Base-by-base conservation (phyloP, 1,284 basidiomycete genomes). In the Puccinia horiana region DNA sequence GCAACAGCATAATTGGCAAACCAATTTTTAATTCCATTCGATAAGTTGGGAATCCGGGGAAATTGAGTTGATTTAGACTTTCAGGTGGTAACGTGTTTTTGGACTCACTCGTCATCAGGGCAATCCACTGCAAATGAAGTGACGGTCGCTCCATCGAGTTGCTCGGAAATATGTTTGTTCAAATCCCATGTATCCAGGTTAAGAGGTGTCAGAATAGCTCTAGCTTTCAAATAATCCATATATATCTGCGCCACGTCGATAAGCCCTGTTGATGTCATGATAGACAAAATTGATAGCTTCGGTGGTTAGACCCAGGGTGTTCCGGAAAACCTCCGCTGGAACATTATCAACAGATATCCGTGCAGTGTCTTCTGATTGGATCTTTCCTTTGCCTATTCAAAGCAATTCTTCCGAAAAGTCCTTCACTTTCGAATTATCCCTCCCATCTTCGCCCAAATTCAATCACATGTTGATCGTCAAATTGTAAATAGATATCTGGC, bases 1-100 rank as follows among this genome's bases (percentile, higher is more conserved):
- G 84, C 0, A 89, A 83, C 0, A 88, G 82, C 23, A 88, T 88
- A 0, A 89, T 26, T 5, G 88, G 87, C 67, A 85, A 83, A 5
- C 85, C 87, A 8, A 84, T 14, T 20, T 67, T 63, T 0, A 81
- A n/a, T 1, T 44, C 0, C 0, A 76, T 9, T 3, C 5, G 9
- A n/a, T 77, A 42, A 1, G 1, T 6, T 0, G 76, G 76, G 61
- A 77, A 77, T 5, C 76, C 61, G 8, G 76, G 42, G 40, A 69
- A 35, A 18, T 63, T 20, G 2, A 63, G 2, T 37, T 35, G n/a
- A 14, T 35, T 37, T 20, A 37, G 18, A 37, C 32, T 20, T 63
- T 63, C 61, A 35, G 11, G 9, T 18, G 29, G 29, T 2, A 63
- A 12, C 6, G 32, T 23, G 12, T 37, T 14, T 9, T 4, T 16